Evolutionary conservation across 768 basidiomycete species (phyloP).

Genomic region (Lactifluus pinguis): DNA sequence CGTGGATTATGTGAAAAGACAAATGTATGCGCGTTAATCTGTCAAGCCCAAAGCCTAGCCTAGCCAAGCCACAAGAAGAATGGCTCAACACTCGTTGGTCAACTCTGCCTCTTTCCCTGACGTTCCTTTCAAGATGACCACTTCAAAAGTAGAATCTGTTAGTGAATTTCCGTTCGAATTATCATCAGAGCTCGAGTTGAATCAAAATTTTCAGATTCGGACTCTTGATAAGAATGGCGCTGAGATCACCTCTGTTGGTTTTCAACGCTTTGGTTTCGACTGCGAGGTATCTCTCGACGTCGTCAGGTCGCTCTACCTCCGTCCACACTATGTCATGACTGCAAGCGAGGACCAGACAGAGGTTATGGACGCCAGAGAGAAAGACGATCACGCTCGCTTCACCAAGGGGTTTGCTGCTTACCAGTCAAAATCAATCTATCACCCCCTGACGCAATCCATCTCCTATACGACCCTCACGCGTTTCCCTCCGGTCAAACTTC

Average conservation of each 20-base stretch:
- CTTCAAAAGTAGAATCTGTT: constrained; percentile 5
- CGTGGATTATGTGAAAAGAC: no score
- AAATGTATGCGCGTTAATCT: no score
- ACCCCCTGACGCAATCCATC: constrained; percentile 70
- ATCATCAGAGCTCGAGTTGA: background rate
- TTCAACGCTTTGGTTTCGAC: constrained; percentile 84
- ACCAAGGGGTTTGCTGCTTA: constrained; percentile 41
- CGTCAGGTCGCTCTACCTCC: constrained; percentile 82
- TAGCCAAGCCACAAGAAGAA: no score
- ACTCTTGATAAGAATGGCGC: constrained; percentile 66
- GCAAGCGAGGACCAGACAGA: constrained; percentile 23
- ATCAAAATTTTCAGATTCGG: constrained; percentile 35
- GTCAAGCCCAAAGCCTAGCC: no score
- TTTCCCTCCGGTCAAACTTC: constrained; percentile 87
- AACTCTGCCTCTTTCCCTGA: background rate
- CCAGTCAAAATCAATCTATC: constrained; percentile 81
- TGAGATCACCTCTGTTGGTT: constrained; percentile 74
- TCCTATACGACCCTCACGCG: constrained; percentile 88
- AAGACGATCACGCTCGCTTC: constrained; percentile 43
- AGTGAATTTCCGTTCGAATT: background rate
- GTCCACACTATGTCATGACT: constrained; percentile 62
- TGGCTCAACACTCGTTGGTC: background rate
- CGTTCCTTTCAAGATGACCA: constrained; percentile 10
- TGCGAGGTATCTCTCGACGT: constrained; percentile 71
- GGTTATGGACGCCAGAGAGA: constrained; percentile 33